Evolutionary conservation across 192 early-diverging fungal species (phyloP).

Genomic region (Backusella tarrabulga): DNA sequence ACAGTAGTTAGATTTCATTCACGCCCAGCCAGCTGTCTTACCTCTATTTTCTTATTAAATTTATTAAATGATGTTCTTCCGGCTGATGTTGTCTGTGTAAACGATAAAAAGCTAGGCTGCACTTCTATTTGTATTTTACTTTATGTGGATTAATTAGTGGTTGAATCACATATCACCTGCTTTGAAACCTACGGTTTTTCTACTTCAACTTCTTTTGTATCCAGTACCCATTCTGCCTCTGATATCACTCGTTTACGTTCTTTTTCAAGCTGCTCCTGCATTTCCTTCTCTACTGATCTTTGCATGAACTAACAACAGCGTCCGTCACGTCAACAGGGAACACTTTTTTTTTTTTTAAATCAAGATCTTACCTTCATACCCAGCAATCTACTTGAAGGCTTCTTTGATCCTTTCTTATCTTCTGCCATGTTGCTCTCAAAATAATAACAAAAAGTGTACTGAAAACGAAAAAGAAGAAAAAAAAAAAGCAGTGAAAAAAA

Average conservation of each 20-base stretch:
- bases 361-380: slow-evolving; percentile 15
- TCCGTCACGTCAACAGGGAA: background rate
- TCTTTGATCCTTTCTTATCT: slow-evolving; percentile 14
- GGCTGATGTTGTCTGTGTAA: background rate
- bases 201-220: background rate
- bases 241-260: slow-evolving; percentile 19
- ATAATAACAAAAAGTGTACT: background rate
- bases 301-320: slow-evolving; percentile 18
- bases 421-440: background rate
- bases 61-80: slow-evolving; percentile 18
- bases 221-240: slow-evolving; percentile 20
- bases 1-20: background rate
- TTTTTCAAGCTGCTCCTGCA: slow-evolving; percentile 21
- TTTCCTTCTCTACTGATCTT: slow-evolving; percentile 18
- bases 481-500: background rate
- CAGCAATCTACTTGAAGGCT: slow-evolving; percentile 10
- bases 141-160: background rate
- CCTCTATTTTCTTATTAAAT: slow-evolving; percentile 18
- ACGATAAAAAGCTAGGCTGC: slow-evolving; percentile 17
- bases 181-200: slow-evolving; percentile 14
- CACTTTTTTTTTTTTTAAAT: background rate
- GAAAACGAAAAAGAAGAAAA: background rate
- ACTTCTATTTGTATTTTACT: slow-evolving; percentile 16
- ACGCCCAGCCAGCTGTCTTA: background rate
- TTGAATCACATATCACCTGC: too few species aligned